Conservation (phyloP, 2,329 filamentous ascomycete species). For the Aspergillus aculeatus region DNA sequence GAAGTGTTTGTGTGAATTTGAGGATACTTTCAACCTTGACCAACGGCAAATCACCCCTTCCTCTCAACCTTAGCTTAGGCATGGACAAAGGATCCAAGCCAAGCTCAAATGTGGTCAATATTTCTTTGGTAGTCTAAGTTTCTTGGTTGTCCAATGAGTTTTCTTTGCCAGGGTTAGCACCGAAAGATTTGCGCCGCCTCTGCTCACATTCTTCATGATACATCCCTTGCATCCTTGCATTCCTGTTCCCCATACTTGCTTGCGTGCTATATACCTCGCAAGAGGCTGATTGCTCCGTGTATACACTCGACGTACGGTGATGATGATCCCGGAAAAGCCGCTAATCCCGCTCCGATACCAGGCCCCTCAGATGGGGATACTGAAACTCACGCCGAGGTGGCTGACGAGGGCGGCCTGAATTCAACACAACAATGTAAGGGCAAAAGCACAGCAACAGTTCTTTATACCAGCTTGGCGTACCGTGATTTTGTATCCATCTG, state of each 20-base stretch:
- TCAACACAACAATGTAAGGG: too few relatives aligned
- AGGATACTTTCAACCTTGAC: conserved; percentile 12
- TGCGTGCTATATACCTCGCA: not conserved
- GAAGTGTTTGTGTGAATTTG: not conserved
- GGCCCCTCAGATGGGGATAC: too few relatives aligned
- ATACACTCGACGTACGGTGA: not conserved
- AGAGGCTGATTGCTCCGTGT: not conserved
- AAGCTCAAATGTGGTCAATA: not conserved
- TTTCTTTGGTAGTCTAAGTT: not conserved
- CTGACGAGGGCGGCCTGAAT: too few relatives aligned
- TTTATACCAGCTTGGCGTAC: too few relatives aligned
- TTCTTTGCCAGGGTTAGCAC: too few relatives aligned
- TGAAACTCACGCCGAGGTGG: too few relatives aligned
- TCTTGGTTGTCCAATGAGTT: not conserved
- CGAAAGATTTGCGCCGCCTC: not conserved
- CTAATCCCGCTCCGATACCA: too few relatives aligned
- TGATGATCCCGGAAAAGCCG: too few relatives aligned
- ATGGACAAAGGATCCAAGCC: not conserved
- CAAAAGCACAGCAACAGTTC: too few relatives aligned
- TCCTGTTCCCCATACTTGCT: not conserved
- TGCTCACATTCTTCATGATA: not conserved
- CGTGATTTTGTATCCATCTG: too few relatives aligned
- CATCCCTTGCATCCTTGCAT: not conserved
- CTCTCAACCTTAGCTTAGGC: not conserved
- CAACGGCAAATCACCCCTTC: conserved; percentile 8